These are phyloP conservation scores for Exophiala oligosperma DNA, from an alignment of 2,329 filamentous ascomycete genomes.

Conservation along the genomic window DNA sequence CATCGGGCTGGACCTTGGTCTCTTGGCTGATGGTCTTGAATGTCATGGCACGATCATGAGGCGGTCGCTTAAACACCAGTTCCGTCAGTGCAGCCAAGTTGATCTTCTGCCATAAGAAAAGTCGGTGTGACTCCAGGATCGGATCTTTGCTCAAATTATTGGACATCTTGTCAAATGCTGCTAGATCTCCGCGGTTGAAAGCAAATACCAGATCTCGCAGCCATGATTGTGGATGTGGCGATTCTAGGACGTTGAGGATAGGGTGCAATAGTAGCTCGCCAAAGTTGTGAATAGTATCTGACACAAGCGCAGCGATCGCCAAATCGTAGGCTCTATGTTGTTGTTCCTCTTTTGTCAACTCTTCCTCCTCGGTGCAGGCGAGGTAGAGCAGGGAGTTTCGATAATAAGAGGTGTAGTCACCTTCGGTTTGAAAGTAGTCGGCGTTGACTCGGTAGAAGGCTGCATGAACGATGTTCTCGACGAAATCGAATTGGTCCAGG, in stretches of 20 bases:
- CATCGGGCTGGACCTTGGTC: conserved; percentile 85
- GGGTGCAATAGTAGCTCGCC: conserved; percentile 97
- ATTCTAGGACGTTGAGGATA: conserved; percentile 78
- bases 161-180: conserved; percentile 79
- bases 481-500: conserved; percentile 87
- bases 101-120: conserved; percentile 94
- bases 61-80: conserved; percentile 91
- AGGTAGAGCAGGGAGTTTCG: conserved; percentile 96
- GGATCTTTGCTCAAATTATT: conserved; percentile 78
- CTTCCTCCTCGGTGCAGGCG: conserved; percentile 83
- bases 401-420: conserved; percentile 96
- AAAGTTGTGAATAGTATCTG: conserved; percentile 97
- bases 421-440: conserved; percentile 87
- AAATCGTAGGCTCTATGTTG: conserved; percentile 87
- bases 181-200: conserved; percentile 93
- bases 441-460: conserved; percentile 95
- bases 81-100: conserved; percentile 95
- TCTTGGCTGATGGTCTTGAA: conserved; percentile 86
- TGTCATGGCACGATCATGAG: conserved; percentile 91
- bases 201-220: conserved; percentile 93
- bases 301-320: conserved; percentile 86
- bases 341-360: conserved; percentile 72
- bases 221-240: conserved; percentile 72
- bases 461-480: conserved; percentile 93
- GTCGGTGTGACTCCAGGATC: conserved; percentile 74